Evolutionary conservation across 805 yeast species (phyloP), one percentile per base, ranked within the genome.

Genomic region (Candida chauliodis): DNA sequence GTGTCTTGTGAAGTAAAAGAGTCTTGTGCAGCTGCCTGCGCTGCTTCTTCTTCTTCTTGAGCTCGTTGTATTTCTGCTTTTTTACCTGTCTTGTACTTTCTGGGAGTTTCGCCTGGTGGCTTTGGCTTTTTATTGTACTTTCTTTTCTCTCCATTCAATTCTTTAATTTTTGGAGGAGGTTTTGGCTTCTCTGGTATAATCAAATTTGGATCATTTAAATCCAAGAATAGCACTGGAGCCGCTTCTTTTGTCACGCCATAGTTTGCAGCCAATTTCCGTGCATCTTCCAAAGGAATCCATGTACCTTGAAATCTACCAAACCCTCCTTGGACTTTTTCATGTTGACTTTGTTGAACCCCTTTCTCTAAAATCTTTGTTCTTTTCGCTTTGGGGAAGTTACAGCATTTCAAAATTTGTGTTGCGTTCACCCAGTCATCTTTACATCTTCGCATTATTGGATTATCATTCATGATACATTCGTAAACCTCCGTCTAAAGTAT

Each of bases 271-370:
- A 68, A 53, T 33, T 57, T 49, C 35, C 55, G 63, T 1, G 96
- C 97, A 35, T 85, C 77, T 5, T 73, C 78, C 45, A 86, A 61
- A 0, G 97, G 97, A 7, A 90, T 90, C 96, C 96, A 90, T 2
- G 97, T 90, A 13, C 96, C 97, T 60, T 91, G 98, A 60, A 89
- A 91, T 55, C 90, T 82, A 38, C 98, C 98, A 57, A 89, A 90
- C 2, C 98, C 98, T 45, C 98, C 98, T 60, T 90, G 98, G 16
- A 90, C 88, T 58, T 91, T 91, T 53, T 90, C 96, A 58, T 90
- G 97, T 14, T 71, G 63, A 4, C 95, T 95, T 29, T 75, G 76
- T 55, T 91, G 96, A n/a, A 91, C 95, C 46, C 90, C 96, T 52
- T 84, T 79, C 57, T 90, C 98, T 50, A 90, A 72, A 45, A 90